Base-by-base conservation (phyloP, 495 filamentous ascomycete genomes). In the Aspergillus sclerotioniger region DNA sequence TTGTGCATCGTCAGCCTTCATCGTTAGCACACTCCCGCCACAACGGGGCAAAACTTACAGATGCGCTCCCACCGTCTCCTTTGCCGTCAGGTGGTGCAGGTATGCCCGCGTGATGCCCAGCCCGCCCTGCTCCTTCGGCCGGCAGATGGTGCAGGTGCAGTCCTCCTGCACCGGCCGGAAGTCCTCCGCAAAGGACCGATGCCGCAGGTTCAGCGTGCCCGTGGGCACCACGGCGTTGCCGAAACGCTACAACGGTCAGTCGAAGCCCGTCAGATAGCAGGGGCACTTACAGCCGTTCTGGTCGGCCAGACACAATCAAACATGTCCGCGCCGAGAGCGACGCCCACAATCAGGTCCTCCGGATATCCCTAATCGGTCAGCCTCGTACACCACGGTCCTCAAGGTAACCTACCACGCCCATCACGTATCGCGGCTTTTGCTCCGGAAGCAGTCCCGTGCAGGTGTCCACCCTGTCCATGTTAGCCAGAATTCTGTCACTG, bases 281-380 rank as follows among this genome's bases (percentile, higher is more conserved):
- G 19, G 31, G 35, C 19, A 51, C 74, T 64, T 75, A 84, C 85
- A 12, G 95, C 94, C 21, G 94, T 98, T 41, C 94, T 82, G 21
- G 94, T 98, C 8, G 93, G 95, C 95, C 95, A 98, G 6, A 98
- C 94, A 66, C 95, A 98, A 75, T 98, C 94, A 71, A 98, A 98
- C 95, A 98, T 98, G 68, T 98, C 94, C 20, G 95, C 94, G 5
- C 94, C 94, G 6, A 98, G 82, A 10, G 94, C 94, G 12, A 96
- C 81, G 51, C 90, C 91, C 13, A 98, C 91, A 12, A 98, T 78
- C 53, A 98, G 78, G 71, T 98, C 94, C 69, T 97, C 94, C 1
- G 94, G 94, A 69, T 96, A 98, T 31, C 94, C 87, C 84, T 86
- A 56, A 16, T 72, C 28, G 75, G 63, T 28, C 17, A 53, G 12